Evolutionary conservation across 2,329 filamentous ascomycete genomes (phyloP), one percentile per base, ranked within the genome.

Genomic region (Penicillium fuscoglaucum): DNA sequence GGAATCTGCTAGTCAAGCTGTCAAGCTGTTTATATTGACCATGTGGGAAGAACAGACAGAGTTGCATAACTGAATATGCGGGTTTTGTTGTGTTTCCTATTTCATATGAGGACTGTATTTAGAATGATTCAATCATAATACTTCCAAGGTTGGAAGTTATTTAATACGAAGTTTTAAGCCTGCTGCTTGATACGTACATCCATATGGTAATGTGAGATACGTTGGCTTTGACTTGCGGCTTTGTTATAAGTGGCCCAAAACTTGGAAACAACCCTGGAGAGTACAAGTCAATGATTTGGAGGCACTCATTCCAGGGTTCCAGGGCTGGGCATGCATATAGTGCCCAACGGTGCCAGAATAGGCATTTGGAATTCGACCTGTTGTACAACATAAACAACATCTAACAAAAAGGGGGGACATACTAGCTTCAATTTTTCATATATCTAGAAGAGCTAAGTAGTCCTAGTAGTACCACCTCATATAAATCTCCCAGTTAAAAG

Each of bases 401-500:
- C 15, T 17, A 28, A 44, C 4, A 44, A 7, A n/a, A 44, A 28
- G 8, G 15, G 12, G 15, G 7, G 4, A 40, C n/a, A 19, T 10
- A 40, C n/a, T 12, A 19, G 37, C 19, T 12, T n/a, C 17, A 7
- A n/a, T 37, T 10, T 39, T 21, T 19, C 7, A 47, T 8, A 17
- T 19, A 31, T 15, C 10, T 0, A 24, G 13, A 24, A 33, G 7
- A 29, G 6, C 3, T 13, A 13, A 29, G 10, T 1, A 19, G 1
- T 15, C n/a, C 12, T 21, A 21, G 12, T 46, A 4, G 10, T 46
- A 21, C n/a, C 10, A 6, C 1, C n/a, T 46, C 13, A 19, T 29
- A 35, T 4, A 19, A 12, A 24, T 35, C 2, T 8, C 31, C 77
- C 75, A 10, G 74, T 69, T 54, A 74, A 76, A 28, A 26, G 37